These are phyloP conservation scores for Fusarium chaquense DNA, from an alignment of 2,329 filamentous ascomycete genomes.

Conservation along the genomic window DNA sequence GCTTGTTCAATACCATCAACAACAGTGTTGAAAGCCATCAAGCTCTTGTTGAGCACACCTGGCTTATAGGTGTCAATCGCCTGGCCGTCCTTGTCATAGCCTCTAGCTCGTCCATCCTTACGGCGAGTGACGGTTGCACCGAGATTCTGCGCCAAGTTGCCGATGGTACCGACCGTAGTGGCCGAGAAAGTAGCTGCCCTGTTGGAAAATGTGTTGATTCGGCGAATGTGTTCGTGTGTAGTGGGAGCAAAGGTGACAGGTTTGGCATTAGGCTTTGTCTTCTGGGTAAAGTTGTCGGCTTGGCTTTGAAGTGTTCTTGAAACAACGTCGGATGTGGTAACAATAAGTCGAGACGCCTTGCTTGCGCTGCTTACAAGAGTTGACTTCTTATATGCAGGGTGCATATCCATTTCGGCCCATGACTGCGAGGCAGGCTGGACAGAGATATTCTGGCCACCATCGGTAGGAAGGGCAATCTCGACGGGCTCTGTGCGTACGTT, in stretches of 20 bases:
- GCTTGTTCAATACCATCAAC: conserved; percentile 94
- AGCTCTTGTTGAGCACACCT: conserved; percentile 90
- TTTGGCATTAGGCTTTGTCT: conserved; percentile 79
- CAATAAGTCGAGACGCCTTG: conserved; percentile 89
- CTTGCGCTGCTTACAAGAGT: conserved; percentile 87
- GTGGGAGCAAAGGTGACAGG: conserved; percentile 89
- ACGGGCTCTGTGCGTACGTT: conserved; percentile 70
- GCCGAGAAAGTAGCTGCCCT: conserved; percentile 83
- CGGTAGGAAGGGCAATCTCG: conserved; percentile 78
- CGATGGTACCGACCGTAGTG: conserved; percentile 87
- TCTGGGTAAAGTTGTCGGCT: conserved; percentile 84
- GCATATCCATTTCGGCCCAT: conserved; percentile 81
- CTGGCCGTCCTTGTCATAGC: conserved; percentile 77
- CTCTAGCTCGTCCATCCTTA: conserved; percentile 66
- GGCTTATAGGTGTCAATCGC: conserved; percentile 80
- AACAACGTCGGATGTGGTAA: conserved; percentile 85
- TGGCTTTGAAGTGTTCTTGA: conserved; percentile 81
- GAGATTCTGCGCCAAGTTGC: conserved; percentile 87
- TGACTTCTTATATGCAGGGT: conserved; percentile 92
- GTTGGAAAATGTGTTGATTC: conserved; percentile 87
- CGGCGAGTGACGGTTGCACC: conserved; percentile 76
- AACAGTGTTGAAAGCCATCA: conserved; percentile 96
- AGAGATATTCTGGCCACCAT: conserved; percentile 72
- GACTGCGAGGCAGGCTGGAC: conserved; percentile 76
- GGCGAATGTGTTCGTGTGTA: conserved; percentile 86